Evolutionary conservation across 768 basidiomycete genomes (phyloP), one percentile per base, ranked within the genome.

Genomic region (Boletus bicolor): DNA sequence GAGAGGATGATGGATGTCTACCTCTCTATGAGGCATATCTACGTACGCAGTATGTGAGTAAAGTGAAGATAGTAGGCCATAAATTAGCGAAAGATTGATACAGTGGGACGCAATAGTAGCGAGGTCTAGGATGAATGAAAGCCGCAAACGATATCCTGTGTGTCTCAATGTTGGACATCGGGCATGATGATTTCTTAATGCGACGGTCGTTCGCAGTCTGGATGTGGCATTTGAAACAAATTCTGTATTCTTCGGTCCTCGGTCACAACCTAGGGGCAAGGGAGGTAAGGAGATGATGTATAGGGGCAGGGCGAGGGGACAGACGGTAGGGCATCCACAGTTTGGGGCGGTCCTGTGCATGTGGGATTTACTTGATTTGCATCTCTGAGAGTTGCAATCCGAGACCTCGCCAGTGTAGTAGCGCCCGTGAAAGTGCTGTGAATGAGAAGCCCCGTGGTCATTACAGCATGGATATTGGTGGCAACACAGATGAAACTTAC

Each of bases 361-460:
- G 59, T 73, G 72, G 10, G 64, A 49, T 37, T 62, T 63, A 50
- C 72, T 73, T 3, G 72, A 70, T 56, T 74, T 74, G 61, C 72
- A 73, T 46, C 59, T 36, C 24, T 56, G 58, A 2, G 67, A 68
- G 46, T 64, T 64, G 54, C 72, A 73, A 48, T 73, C 73, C 11
- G 48, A 43, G 0, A 71, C 65, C 10, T 68, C 49, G 37, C 72
- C 72, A 14, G 72, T 73, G 54, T 61, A 74, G 60, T 73, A 75
- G 48, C 72, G 74, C 50, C 66, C 72, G 53, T 73, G 72, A 54
- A 73, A 73, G 58, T 75, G 72, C 72, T 73, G 24, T 35, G 21
- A 39, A 43, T 9, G 19, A 19, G 7, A 14, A 10, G n/a, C 15
- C 4, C 19, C 7, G 44, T 11, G 49, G 55, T 56, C 44, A 53